A percentile compares a stretch with the other conserved stretches of the same genome.
Conservation (phyloP, 805 yeast species). For the Metschnikowia vanudenii region DNA sequence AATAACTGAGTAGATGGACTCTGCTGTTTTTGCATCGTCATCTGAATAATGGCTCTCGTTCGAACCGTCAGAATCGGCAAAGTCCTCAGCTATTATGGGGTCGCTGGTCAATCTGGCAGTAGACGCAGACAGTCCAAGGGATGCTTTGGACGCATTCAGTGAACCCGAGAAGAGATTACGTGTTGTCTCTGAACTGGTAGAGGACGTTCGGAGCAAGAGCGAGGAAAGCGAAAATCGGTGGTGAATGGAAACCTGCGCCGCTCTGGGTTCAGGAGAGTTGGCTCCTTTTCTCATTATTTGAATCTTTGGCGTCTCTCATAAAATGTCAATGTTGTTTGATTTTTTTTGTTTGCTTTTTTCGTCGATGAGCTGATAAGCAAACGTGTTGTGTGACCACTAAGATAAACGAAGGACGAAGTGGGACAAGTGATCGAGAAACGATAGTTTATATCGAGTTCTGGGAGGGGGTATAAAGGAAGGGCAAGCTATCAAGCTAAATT, state of each 20-base stretch:
- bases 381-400: background rate
- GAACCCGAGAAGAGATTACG: background rate
- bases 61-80: constrained; percentile 38
- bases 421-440: background rate
- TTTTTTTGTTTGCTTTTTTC: background rate
- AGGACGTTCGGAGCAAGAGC: constrained; percentile 3
- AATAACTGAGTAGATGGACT: constrained; percentile 32
- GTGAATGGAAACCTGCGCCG: constrained; percentile 5
- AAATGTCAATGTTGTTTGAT: background rate
- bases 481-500: background rate
- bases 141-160: constrained; percentile 9
- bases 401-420: constrained; percentile 2
- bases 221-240: constrained; percentile 7
- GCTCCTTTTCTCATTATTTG: constrained; percentile 1
- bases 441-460: background rate
- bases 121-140: constrained; percentile 7
- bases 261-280: constrained; percentile 1
- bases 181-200: constrained; percentile 12
- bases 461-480: background rate
- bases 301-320: too few relatives aligned
- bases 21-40: constrained; percentile 21
- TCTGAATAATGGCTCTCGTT: constrained; percentile 11
- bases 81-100: constrained; percentile 29
- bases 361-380: too few relatives aligned
- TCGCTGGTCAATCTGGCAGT: background rate